Base-by-base conservation (phyloP, 2,329 filamentous ascomycete genomes). In the Mollisiaceae sp. region DNA sequence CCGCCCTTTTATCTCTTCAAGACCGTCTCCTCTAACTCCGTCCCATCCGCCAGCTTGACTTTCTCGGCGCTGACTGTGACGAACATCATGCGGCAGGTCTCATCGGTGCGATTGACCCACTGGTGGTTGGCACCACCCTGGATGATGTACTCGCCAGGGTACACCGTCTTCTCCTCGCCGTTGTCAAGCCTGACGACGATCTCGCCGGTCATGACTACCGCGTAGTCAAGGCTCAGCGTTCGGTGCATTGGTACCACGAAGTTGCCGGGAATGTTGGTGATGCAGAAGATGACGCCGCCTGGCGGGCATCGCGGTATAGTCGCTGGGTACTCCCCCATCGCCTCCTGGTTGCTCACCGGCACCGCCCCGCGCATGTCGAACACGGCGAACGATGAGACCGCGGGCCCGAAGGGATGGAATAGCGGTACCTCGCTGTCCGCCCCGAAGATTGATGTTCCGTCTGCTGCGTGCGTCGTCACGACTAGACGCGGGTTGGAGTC, bases 71-170 rank as follows among this genome's bases (percentile, higher is more conserved):
- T 77, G 3, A 82, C 70, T 76, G 79, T 77, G 45, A 82, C 77
- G 61, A 76, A 79, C 50, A 80, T 69, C 0, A 82, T 73, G 27
- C 78, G 73, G 58, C 79, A 81, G 18, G 75, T 66, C 55, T 78
- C 75, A 1, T 74, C 67, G 0, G 75, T 75, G 18, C 77, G 74
- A 64, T 83, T 83, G 18, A 76, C 70, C 79, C 81, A 83, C n/a
- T 73, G 68, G 66, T 84, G 82, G 59, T 79, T 82, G 12, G 75
- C 76, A 0, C 81, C 82, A 47, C 78, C 73, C 70, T 82, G 78
- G 0, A 82, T 73, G 39, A 81, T 72, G n/a, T 78, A 69, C 52
- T 82, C 80, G 12, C 80, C 80, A 1, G 71, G 69, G 35, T 65
- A 66, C 1, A 82, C 32, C 4, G 72, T 75, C 66, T 73, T 79